Conservation (phyloP, 495 filamentous ascomycete genomes). For the Talaromyces nanjingensis region DNA sequence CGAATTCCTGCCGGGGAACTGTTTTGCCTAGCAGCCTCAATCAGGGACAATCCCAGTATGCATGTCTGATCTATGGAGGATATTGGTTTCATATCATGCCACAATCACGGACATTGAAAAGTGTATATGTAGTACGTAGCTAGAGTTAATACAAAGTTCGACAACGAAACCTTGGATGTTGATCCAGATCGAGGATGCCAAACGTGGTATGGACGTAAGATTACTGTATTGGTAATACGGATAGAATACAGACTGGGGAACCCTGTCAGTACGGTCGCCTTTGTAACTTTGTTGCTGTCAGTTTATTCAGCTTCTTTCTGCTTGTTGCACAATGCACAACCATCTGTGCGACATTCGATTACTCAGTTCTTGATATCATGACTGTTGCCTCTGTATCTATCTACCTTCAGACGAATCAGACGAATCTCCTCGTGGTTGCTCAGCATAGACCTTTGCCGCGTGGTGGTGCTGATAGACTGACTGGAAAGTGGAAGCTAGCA, state of each 20-base stretch:
- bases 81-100: neutral
- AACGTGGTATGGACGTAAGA: neutral
- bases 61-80: neutral
- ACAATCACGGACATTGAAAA: neutral
- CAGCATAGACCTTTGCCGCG: neutral
- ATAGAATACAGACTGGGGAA: neutral
- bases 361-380: neutral
- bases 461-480: neutral
- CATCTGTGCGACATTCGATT: neutral
- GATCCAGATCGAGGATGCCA: neutral
- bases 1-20: neutral
- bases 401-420: too few species aligned
- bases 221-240: neutral
- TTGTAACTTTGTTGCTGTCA: neutral
- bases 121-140: too few species aligned
- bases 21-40: neutral
- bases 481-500: neutral
- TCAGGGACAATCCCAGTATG: neutral
- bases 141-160: too few species aligned
- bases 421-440: neutral
- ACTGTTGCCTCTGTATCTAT: too few species aligned
- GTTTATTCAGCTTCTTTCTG: neutral
- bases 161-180: neutral
- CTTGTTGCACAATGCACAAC: neutral
- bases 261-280: neutral